Evolutionary conservation across 2,329 filamentous ascomycete genomes (phyloP).

Genomic region (Colletotrichum navitas): DNA sequence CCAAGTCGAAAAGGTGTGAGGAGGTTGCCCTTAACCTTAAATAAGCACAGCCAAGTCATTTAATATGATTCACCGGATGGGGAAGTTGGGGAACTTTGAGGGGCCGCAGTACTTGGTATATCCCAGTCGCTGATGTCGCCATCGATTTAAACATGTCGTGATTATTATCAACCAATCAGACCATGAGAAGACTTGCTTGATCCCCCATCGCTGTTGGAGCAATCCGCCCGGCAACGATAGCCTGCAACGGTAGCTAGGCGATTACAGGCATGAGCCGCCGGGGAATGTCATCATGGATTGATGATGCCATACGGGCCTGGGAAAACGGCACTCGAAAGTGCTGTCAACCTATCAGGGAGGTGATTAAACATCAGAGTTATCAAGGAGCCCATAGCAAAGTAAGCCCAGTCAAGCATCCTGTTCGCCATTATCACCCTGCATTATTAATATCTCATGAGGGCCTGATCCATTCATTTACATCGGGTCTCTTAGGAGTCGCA

Average conservation of each 20-base stretch:
- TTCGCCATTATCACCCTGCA: slow-evolving; percentile 5
- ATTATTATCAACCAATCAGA: slow-evolving; percentile 29
- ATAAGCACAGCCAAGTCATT: slow-evolving; percentile 7
- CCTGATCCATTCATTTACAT: background rate
- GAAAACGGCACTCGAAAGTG: slow-evolving; percentile 1
- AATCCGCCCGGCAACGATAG: slow-evolving; percentile 12
- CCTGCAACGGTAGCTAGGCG: slow-evolving; percentile 27
- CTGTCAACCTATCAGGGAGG: background rate
- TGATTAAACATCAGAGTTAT: background rate
- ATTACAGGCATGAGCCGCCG: slow-evolving; percentile 25
- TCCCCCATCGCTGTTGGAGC: slow-evolving; percentile 5
- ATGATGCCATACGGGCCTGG: slow-evolving; percentile 37
- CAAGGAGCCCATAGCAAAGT: background rate
- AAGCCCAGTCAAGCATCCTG: background rate
- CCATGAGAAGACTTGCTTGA: background rate
- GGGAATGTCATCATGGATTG: slow-evolving; percentile 37
- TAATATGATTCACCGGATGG: background rate
- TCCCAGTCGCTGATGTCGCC: slow-evolving; percentile 34
- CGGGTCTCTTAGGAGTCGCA: background rate
- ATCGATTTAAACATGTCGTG: slow-evolving; percentile 39
- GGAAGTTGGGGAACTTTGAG: background rate
- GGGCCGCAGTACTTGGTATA: background rate
- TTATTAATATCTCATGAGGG: background rate
- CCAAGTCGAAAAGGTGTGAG: background rate
- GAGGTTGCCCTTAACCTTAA: slow-evolving; percentile 17